These are phyloP conservation scores for Psilocybe subaeruginosa DNA, from an alignment of 768 basidiomycete genomes.

Conservation along the genomic window DNA sequence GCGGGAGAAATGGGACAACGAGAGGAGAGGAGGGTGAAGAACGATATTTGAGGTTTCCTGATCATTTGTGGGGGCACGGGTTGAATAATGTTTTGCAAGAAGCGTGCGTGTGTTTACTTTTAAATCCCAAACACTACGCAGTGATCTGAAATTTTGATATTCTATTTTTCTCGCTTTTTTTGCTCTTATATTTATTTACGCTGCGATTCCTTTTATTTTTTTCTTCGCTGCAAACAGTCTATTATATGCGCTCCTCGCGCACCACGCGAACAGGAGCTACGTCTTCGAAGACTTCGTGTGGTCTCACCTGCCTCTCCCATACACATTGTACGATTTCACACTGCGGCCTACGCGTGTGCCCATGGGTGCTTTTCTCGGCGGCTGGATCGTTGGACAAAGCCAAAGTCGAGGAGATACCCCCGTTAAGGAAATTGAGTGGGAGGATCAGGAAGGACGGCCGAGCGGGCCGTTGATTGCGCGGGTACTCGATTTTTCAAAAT, in stretches of 20 bases:
- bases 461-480: background rate
- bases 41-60: slow-evolving; percentile 52
- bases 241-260: slow-evolving; percentile 30
- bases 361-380: slow-evolving; percentile 59
- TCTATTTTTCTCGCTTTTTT: background rate
- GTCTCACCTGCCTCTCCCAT: slow-evolving; percentile 56
- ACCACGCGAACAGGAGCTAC: slow-evolving; percentile 51
- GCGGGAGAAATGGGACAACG: background rate
- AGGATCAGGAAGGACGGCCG: background rate
- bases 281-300: slow-evolving; percentile 69
- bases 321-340: slow-evolving; percentile 56
- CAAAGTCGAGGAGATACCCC: background rate
- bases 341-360: slow-evolving; percentile 56
- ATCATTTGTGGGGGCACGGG: slow-evolving; percentile 62
- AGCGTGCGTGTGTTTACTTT: slow-evolving; percentile 41
- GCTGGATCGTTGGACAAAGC: slow-evolving; percentile 54
- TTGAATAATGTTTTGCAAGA: slow-evolving; percentile 67
- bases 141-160: background rate
- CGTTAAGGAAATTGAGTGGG: background rate
- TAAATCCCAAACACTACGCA: too few species aligned
- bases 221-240: background rate
- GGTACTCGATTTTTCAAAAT: background rate
- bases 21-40: background rate
- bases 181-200: background rate
- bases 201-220: too few species aligned